Evolutionary conservation across 2,329 filamentous ascomycete species (phyloP), one percentile per base, ranked within the genome.

Genomic region (Sporothrix brunneoviolacea): DNA sequence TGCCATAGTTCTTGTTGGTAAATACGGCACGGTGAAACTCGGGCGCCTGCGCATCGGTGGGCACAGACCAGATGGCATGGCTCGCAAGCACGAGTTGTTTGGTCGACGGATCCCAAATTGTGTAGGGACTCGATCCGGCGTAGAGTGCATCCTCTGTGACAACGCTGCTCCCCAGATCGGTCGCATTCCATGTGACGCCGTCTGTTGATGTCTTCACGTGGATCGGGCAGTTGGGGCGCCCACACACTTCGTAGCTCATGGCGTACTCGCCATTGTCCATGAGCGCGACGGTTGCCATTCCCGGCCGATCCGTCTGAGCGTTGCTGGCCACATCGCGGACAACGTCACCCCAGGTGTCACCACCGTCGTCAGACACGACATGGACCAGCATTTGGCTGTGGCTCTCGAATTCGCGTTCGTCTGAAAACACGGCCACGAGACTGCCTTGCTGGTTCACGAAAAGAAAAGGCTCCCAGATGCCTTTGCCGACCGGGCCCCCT

Each of bases 351-450:
- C 42, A 45, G 5, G 42, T 27, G 8, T 36, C 32, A 21, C 42
- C 42, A 32, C 42, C 42, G 10, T 45, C 42, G 10, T 27, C 18
- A 3, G 42, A 45, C 6, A 45, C 42, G 4, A 45, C 42, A 16
- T 45, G 42, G 9, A 45, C 42, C 32, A 46, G 33, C 43, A 46
- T 46, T 21, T 46, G 43, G 43, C 43, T 46, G 33, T 46, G 43
- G 12, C 9, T 27, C 33, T 28, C 33, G 43, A 8, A 4, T n/a
- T 46, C 21, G 32, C 43, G 43, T 30, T 46, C 43, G 43, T 46
- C 43, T 16, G 43, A 46, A 18, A 46, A 46, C 15, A 46, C 43
- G 22, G 43, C 43, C 22, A 46, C 43, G 4, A 46, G 32, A 1
- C 32, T 6, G 15, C 12, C 8, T 2, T 35, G 13, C 2, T 4